Base-by-base conservation (phyloP, 371 early-diverging fungal genomes). In the Synchytrium microbalum region DNA sequence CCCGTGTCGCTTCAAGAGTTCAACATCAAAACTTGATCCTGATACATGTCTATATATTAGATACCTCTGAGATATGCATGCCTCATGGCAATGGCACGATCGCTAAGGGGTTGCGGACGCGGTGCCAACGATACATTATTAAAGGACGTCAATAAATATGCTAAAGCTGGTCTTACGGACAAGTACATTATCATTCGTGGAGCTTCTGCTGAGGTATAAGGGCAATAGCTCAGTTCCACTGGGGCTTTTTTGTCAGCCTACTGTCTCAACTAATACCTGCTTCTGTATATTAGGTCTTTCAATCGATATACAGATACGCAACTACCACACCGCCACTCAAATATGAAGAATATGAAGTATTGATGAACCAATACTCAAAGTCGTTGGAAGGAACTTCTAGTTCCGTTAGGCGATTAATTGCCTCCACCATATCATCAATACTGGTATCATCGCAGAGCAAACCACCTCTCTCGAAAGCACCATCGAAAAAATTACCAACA, bases 101-200 rank as follows among this genome's bases (percentile, higher is more conserved):
- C 88, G 30, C 65, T 96, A 13, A 80, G 78, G 54, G 93, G 92
- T 3, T 90, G 90, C 2, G 90, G 92, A 30, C 87, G 87, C 59
- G 89, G 87, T 10, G 81, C 86, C 14, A 78, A 76, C 0, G 95
- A 95, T 19, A 67, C 76, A 2, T 82, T 82, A 29, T 70, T 84
- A 52, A 89, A 87, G 65, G 96, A 96, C 25, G 70, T 90, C 14
- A 70, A 84, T 58, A 92, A 92, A 69, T 66, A 79, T 0, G 77
- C 90, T 13, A 81, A 83, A 46, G 30, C 78, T 16, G 88, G 88
- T 13, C 65, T 94, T 51, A 59, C 73, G 0, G 92, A 95, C 69
- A 91, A 91, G 67, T 79, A 86, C 10, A 75, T 87, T 2, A 75
- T 87, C 2, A 83, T 94, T 66, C 82, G 90, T 27, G 73, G 84